Conservation (phyloP, 164 flowering plant genomes). For the Aristolochia californica region DNA sequence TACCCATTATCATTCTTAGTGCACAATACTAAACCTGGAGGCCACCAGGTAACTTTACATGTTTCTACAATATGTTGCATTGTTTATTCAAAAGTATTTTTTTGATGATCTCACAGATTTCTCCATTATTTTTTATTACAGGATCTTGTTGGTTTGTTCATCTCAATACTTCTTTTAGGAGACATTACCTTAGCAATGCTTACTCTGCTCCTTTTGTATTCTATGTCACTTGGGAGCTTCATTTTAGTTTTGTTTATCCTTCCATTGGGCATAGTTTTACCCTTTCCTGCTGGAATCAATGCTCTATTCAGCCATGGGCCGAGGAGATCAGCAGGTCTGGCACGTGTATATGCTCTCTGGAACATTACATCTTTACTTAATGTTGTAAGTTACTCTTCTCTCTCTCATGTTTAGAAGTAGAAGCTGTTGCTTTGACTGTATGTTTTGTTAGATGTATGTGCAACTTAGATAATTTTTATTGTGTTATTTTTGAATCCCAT, state of each 20-base stretch:
- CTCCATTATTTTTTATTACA: conserved; percentile 23
- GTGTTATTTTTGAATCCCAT: no score
- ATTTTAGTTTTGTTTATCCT: conserved; percentile 58
- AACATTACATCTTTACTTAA: conserved; percentile 73
- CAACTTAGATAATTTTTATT: neutral
- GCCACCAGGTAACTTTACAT: conserved; percentile 66
- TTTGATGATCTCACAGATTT: neutral
- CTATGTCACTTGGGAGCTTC: conserved; percentile 57
- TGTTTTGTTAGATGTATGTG: neutral
- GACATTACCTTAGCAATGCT: conserved; percentile 86
- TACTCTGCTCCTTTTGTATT: conserved; percentile 74
- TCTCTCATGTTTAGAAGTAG: no score
- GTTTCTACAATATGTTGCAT: neutral
- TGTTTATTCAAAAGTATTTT: neutral
- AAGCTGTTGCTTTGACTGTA: neutral
- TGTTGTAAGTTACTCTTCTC: conserved; percentile 51
- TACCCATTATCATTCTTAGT: conserved; percentile 61
- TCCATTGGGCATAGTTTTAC: conserved; percentile 72
- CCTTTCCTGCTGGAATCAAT: conserved; percentile 92
- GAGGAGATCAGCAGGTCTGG: conserved; percentile 73
- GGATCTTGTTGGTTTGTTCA: conserved; percentile 93
- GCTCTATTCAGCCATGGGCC: conserved; percentile 93
- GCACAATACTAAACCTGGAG: conserved; percentile 89
- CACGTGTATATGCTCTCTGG: conserved; percentile 93
- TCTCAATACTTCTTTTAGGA: conserved; percentile 72